Conservation (phyloP, 1,139 yeast genomes). For the Arxiozyma telluris region DNA sequence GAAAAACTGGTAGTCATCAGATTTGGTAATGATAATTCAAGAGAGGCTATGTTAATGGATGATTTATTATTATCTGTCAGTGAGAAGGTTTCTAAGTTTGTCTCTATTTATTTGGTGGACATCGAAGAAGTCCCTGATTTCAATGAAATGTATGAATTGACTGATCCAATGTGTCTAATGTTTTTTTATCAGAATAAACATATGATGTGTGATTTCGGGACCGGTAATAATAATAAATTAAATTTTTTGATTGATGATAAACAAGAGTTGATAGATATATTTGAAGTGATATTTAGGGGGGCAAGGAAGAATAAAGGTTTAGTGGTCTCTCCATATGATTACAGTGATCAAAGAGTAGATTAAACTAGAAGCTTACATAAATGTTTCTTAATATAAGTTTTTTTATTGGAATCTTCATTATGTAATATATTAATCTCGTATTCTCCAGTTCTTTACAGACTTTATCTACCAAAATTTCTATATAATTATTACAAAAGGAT, state of each 20-base stretch:
- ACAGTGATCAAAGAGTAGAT: slow-evolving; percentile 24
- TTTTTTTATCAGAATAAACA: slow-evolving; percentile 89
- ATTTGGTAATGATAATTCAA: slow-evolving; percentile 71
- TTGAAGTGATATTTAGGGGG: slow-evolving; percentile 84
- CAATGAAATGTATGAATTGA: slow-evolving; percentile 85
- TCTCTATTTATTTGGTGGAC: slow-evolving; percentile 80
- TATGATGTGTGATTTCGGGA: slow-evolving; percentile 97
- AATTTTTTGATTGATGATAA: slow-evolving; percentile 71
- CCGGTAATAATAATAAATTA: slow-evolving; percentile 92
- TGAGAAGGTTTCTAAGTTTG: slow-evolving; percentile 80
- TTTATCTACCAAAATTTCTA: neutral
- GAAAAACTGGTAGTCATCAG: slow-evolving; percentile 81
- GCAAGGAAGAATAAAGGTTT: slow-evolving; percentile 90
- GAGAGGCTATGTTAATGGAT: slow-evolving; percentile 85
- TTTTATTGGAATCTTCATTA: neutral
- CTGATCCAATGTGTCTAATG: slow-evolving; percentile 88
- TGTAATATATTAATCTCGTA: too few relatives aligned
- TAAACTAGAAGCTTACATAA: neutral
- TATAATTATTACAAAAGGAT: neutral
- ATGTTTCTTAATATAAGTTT: neutral
- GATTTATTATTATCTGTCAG: slow-evolving; percentile 72
- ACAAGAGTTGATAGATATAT: slow-evolving; percentile 84
- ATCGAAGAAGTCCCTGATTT: slow-evolving; percentile 85
- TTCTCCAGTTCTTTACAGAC: neutral
- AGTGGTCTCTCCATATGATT: slow-evolving; percentile 62